Percentiles rank a stretch among this genome's conserved stretches.
phyloP scores from a whole-genome alignment of 331 rosid genomes.

The Ulmus americana region DNA sequence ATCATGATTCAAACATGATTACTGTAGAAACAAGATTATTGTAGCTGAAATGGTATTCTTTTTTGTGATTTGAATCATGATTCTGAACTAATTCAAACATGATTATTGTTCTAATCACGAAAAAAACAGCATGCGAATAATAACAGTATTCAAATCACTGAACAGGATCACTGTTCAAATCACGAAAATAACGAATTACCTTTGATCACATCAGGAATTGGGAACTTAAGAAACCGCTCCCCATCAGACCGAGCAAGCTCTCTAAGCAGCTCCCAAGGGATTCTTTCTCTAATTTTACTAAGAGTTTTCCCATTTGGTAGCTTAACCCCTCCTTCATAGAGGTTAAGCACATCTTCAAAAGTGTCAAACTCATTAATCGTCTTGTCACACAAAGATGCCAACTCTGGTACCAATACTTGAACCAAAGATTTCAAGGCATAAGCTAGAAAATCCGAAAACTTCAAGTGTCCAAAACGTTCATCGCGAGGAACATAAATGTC shows the following conservation, averaged over 20 bases:
- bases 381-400: slow-evolving; percentile 60
- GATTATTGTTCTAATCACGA: no score
- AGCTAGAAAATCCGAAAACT: slow-evolving; percentile 78
- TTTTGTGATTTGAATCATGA: no score
- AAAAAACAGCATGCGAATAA: no score
- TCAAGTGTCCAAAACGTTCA: slow-evolving; percentile 64
- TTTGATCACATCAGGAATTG: slow-evolving; percentile 76
- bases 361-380: slow-evolving; percentile 79
- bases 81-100: no score
- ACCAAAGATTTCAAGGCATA: slow-evolving; percentile 61
- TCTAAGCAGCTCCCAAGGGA: slow-evolving; percentile 71
- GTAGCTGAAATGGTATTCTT: no score
- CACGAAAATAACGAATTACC: slow-evolving; percentile 27
- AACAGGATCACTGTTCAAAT: no score
- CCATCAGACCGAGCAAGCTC: slow-evolving; percentile 81
- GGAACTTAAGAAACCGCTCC: slow-evolving; percentile 64
- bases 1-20: no score
- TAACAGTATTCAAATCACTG: no score
- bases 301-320: slow-evolving; percentile 45
- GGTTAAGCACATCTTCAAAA: slow-evolving; percentile 52
- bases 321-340: slow-evolving; percentile 57
- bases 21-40: background rate
- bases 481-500: slow-evolving; percentile 79
- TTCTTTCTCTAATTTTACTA: slow-evolving; percentile 39
- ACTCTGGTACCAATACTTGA: slow-evolving; percentile 68